These are phyloP conservation scores for Fonsecaea monophora DNA, from an alignment of 2,329 filamentous ascomycete genomes.

Conservation along the genomic window DNA sequence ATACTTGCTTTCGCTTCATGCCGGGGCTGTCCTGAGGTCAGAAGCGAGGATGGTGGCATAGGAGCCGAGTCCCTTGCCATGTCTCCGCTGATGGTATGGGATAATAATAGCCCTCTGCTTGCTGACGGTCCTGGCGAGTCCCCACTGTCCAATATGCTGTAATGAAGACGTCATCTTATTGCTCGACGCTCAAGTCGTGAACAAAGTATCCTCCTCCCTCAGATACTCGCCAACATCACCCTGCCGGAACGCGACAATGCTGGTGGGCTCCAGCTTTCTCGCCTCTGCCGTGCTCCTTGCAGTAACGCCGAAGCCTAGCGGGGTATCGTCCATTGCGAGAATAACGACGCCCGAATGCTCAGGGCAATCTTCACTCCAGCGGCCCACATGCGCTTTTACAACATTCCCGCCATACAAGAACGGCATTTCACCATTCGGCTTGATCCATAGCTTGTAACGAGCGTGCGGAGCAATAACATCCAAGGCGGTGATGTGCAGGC, in stretches of 20 bases:
- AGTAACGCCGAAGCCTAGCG: constrained; percentile 87
- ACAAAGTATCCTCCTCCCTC: constrained; percentile 75
- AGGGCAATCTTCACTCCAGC: constrained; percentile 89
- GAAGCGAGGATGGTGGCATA: background rate
- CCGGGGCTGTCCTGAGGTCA: background rate
- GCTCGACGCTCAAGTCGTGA: constrained; percentile 56
- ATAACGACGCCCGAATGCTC: constrained; percentile 93
- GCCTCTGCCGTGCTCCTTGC: constrained; percentile 86
- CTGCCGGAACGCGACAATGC: constrained; percentile 86
- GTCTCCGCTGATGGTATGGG: background rate
- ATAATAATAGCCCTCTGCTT: background rate
- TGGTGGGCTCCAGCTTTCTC: constrained; percentile 85
- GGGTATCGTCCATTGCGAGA: constrained; percentile 88
- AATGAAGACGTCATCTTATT: background rate
- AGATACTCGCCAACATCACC: constrained; percentile 95
- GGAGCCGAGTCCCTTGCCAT: background rate
- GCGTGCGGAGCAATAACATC: constrained; percentile 89
- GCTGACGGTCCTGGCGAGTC: background rate
- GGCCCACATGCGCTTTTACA: constrained; percentile 79
- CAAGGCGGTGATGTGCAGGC: constrained; percentile 90
- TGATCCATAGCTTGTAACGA: constrained; percentile 96
- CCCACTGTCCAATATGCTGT: background rate
- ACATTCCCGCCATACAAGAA: constrained; percentile 94
- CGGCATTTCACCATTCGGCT: constrained; percentile 95
- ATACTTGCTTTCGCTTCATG: background rate